Evolutionary conservation across 495 filamentous ascomycete species (phyloP), one percentile per base, ranked within the genome.

Genomic region (Polyplosphaeria fusca): DNA sequence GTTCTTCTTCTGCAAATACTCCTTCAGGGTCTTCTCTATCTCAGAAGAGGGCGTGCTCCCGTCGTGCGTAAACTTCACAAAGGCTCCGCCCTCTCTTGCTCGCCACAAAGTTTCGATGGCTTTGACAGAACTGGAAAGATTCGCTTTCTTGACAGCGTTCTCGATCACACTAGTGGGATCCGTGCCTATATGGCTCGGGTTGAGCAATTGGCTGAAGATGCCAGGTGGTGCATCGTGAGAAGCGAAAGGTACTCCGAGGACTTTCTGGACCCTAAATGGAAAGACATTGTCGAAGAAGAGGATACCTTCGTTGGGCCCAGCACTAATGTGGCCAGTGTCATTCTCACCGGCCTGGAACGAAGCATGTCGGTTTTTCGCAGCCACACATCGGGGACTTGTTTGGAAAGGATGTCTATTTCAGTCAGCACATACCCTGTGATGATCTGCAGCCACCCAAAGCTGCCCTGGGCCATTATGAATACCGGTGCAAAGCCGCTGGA

Each of bases 221-320:
- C 19, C 82, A 7, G 82, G 73, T 7, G 88, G 63, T 32, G 82
- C 78, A 20, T 74, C 70, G 25, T 79, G 76, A 11, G 70, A 68
- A 44, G 79, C 74, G 60, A 83, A 82, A 19, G 85, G 77, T 50
- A 82, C 70, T 37, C 81, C 68, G 35, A 91, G 60, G 22, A 86
- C 45, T 71, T 84, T 83, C 66, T 84, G 85, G 24, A 95, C 73
- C 58, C 80, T 87, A 19, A 91, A 75, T 2, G 93, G 92, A 49
- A 90, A 93, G 42, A 96, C 77, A 73, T 91, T 95, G 67, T 95
- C 89, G 58, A 98, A 83, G 71, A 91, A 98, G 5, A 98, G 63
- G 22, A 96, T 83, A 0, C 83, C 84, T 72, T 96, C 89, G 53
- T 86, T 86, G 0, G 83, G 70, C 1, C 69, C 75, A 4, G 86